Evolutionary conservation across 495 filamentous ascomycete species (phyloP).

Genomic region (Penicillium soppii): DNA sequence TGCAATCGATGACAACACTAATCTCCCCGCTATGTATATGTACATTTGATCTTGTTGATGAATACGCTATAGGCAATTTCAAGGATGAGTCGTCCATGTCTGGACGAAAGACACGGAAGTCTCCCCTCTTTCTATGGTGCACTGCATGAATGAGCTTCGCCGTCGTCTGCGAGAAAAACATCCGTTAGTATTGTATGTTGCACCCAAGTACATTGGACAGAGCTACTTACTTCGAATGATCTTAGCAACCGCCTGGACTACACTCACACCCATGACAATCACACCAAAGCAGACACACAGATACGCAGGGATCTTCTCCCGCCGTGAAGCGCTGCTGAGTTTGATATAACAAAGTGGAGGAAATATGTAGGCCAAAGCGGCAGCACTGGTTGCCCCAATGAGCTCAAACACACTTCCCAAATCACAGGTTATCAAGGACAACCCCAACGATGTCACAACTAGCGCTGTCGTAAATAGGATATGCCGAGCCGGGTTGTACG

Average conservation of each 20-base stretch:
- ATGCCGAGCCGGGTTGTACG: conserved; percentile 80
- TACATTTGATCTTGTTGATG: neutral
- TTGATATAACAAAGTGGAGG: conserved; percentile 95
- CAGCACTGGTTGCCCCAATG: conserved; percentile 91
- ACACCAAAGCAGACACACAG: conserved; percentile 72
- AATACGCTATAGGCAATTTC: too few relatives aligned
- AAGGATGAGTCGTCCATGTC: too few relatives aligned
- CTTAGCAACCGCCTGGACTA: conserved; percentile 71
- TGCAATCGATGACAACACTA: too few relatives aligned
- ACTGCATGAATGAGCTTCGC: conserved; percentile 11
- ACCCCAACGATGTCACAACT: conserved; percentile 72
- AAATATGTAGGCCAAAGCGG: conserved; percentile 90
- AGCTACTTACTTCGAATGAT: conserved; percentile 50
- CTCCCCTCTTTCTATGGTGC: neutral
- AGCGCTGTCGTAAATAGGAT: conserved; percentile 78
- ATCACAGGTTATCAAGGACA: conserved; percentile 85
- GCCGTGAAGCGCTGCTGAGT: conserved; percentile 64
- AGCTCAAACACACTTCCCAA: conserved; percentile 92
- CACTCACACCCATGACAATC: conserved; percentile 79
- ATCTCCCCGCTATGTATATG: neutral
- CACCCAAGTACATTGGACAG: neutral
- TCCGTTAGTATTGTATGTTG: neutral
- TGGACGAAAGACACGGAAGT: neutral
- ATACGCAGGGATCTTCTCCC: conserved; percentile 72
- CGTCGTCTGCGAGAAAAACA: conserved; percentile 10